Base-by-base conservation (phyloP, 2,329 filamentous ascomycete genomes). In the Exophiala sideris region DNA sequence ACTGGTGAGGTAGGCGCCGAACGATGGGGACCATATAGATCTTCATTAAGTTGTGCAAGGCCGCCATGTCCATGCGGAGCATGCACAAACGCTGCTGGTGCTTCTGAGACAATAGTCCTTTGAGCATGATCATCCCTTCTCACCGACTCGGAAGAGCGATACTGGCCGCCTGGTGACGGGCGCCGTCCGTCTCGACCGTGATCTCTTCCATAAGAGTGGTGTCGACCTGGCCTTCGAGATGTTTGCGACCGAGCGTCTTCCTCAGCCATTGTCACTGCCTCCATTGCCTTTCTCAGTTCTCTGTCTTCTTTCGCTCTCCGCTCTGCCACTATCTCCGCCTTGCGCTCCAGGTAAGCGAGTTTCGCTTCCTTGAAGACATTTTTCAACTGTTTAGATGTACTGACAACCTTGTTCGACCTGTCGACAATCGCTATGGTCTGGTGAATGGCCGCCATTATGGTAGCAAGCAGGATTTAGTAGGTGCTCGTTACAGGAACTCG, bases 321-420 rank as follows among this genome's bases (percentile, higher is more conserved):
- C 62, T 89, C 83, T 16, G 86, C 83, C 68, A 84, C 85, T 64
- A 96, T 80, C 63, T 91, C 84, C 5, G 89, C 87, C 71, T 95
- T 96, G 67, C 89, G 89, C 67, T 95, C 89, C 53, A 86, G 81
- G 73, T 97, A 97, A 54, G 89, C 88, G 50, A 86, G 84, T 68
- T 89, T 90, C 60, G 91, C 92, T 69, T 96, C 91, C 70, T 90
- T 95, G 79, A 95, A 95, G 67, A 96, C 87, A 68, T 85, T 86
- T 67, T 95, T 82, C 20, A 97, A 78, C 65, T 96, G 89, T 74
- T 95, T 96, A 67, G 90, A 90, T 56, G 87, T 94, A 78, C 86
- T 91, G 64, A 96, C 89, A 47, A 95, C 85, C 74, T 95, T 95
- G 66, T 90, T 90, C 54, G 89, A 94, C 71, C 83, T 91, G 76